These are phyloP conservation scores for Boletus tylopilopsis DNA, from an alignment of 768 basidiomycete species.

Conservation along the genomic window DNA sequence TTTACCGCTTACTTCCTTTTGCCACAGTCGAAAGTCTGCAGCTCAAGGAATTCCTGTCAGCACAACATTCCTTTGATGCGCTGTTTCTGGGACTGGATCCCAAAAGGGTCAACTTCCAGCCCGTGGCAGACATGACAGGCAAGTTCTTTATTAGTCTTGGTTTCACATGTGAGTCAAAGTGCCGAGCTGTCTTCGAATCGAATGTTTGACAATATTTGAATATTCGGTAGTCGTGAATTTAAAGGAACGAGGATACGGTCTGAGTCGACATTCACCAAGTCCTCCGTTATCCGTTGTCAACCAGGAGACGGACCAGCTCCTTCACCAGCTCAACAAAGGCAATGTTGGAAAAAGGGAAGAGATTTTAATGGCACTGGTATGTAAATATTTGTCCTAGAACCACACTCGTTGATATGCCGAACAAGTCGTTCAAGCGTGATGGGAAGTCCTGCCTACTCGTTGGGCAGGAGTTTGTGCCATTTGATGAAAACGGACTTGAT, in stretches of 20 bases:
- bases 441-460: no score
- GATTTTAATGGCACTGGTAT: not conserved
- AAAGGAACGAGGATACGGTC: not conserved
- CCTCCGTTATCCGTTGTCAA: not conserved
- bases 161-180: not conserved
- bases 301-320: not conserved
- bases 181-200: not conserved
- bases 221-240: slow-evolving; percentile 1
- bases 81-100: slow-evolving; percentile 1
- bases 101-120: not conserved
- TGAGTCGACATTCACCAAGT: not conserved
- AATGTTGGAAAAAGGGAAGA: not conserved
- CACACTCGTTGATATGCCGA: no score
- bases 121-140: not conserved
- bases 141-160: slow-evolving; percentile 2
- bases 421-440: no score
- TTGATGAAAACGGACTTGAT: no score
- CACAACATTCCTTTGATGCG: not conserved
- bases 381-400: no score
- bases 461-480: no score
- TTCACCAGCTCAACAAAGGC: not conserved
- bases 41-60: not conserved
- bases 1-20: not conserved
- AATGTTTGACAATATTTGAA: not conserved
- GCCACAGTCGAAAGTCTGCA: slow-evolving; percentile 4